These are phyloP conservation scores for Mycena alexandri DNA, from an alignment of 768 basidiomycete genomes.

Conservation along the genomic window DNA sequence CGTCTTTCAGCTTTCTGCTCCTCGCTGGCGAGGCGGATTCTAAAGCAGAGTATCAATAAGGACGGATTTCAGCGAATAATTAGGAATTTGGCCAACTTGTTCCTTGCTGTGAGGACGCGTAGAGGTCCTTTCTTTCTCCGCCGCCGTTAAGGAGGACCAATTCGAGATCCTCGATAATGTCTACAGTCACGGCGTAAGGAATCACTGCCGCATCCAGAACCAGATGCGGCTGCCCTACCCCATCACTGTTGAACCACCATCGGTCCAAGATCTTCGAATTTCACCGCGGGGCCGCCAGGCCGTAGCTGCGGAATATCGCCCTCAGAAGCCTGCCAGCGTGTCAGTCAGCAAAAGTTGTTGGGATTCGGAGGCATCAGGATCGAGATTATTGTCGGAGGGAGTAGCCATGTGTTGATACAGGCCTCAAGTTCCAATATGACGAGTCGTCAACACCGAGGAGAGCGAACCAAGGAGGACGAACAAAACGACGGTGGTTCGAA, in stretches of 20 bases:
- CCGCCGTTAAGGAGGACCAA: slow-evolving; percentile 69
- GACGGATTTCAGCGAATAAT: neutral
- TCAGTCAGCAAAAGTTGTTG: slow-evolving; percentile 17
- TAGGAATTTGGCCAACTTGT: slow-evolving; percentile 53
- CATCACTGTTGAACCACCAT: slow-evolving; percentile 79
- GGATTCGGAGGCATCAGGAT: slow-evolving; percentile 1
- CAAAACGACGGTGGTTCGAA: slow-evolving; percentile 6
- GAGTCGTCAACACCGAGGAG: neutral
- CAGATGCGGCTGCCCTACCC: slow-evolving; percentile 55
- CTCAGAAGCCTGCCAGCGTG: slow-evolving; percentile 20
- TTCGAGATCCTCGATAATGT: slow-evolving; percentile 76
- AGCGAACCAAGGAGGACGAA: neutral
- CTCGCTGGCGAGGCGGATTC: slow-evolving; percentile 49
- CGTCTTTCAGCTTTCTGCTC: slow-evolving; percentile 43
- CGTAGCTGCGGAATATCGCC: slow-evolving; percentile 21
- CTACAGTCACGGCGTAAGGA: slow-evolving; percentile 45
- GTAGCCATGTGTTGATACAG: neutral
- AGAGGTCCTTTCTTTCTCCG: slow-evolving; percentile 70
- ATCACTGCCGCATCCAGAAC: neutral
- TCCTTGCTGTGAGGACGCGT: slow-evolving; percentile 65
- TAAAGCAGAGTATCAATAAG: slow-evolving; percentile 13
- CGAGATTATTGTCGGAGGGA: slow-evolving; percentile 2
- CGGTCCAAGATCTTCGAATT: slow-evolving; percentile 71
- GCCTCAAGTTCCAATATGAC: neutral
- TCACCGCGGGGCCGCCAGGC: slow-evolving; percentile 50